Evolutionary conservation across 768 basidiomycete genomes (phyloP).

Genomic region (Polyporus arcularius): DNA sequence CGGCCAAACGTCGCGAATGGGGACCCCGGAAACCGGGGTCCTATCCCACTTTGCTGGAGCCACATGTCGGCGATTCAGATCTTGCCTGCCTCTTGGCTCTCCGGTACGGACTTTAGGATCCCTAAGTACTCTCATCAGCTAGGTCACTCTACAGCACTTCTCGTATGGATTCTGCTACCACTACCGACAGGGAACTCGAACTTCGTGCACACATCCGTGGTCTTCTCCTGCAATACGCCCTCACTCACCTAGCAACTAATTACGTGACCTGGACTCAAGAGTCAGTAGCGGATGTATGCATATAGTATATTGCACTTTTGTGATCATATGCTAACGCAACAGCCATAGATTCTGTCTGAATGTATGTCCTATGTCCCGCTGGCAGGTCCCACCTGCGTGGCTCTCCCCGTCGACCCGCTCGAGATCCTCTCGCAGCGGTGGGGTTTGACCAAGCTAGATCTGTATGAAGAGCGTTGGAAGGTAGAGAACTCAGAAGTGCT

Average conservation of each 20-base stretch:
- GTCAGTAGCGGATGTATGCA: constrained; percentile 46
- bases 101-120: too few species aligned
- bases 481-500: constrained; percentile 23
- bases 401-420: constrained; percentile 58
- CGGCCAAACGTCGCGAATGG: too few species aligned
- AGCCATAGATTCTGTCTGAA: constrained; percentile 42
- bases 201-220: constrained; percentile 51
- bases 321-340: neutral
- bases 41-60: too few species aligned
- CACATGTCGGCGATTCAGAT: too few species aligned
- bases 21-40: too few species aligned
- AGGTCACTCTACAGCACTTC: neutral
- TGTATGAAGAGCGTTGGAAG: constrained; percentile 49
- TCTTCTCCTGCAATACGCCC: constrained; percentile 55
- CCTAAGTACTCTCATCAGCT: too few species aligned
- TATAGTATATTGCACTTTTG: neutral
- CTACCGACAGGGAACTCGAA: constrained; percentile 18
- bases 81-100: too few species aligned
- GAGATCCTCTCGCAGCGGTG: constrained; percentile 41
- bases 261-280: constrained; percentile 50
- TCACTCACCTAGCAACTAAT: constrained; percentile 53
- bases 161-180: neutral
- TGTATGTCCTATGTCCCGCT: constrained; percentile 45
- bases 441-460: constrained; percentile 34
- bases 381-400: constrained; percentile 51